Base-by-base conservation (phyloP, 2,329 filamentous ascomycete genomes). In the Teratosphaeriaceae sp. region DNA sequence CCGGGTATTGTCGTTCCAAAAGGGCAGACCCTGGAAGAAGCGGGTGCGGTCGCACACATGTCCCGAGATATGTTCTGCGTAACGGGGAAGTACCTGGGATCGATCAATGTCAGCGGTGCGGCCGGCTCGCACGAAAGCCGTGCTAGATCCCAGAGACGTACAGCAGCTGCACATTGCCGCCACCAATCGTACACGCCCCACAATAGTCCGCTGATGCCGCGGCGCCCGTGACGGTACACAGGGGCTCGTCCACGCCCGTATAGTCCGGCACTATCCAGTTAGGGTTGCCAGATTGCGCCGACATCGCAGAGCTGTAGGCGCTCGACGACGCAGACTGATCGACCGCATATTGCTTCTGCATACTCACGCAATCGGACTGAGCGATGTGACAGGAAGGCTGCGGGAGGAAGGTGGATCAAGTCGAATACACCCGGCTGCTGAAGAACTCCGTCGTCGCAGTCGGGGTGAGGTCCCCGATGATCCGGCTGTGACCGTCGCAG, bases 51-150 rank as follows among this genome's bases (percentile, higher is more conserved):
- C 3, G 38, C 38, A n/a, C 38, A 41, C 26, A 31, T 31, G 15
- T 41, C 27, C 11, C 26, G 9, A 22, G 22, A 30, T 3, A 11
- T 5, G 21, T 34, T 33, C 15, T 23, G 30, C 3, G 38, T 41
- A 9, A 33, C 26, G 12, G 38, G 38, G 15, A 41, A 41, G 27
- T 41, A 41, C 3, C 31, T 15, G n/a, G 29, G 37, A 13, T 26
- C 7, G 30, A 34, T 8, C 12, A 18, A 27, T 27, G 24, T 27
- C 24, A 27, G 24, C 13, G 24, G 24, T 8, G 24, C 24, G 24
- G 24, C 8, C n/a, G 24, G 8, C 24, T 8, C 8, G 24, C n/a
- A 27, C 8, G 24, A 27, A 27, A 8, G n/a, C 24, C 8, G 8
- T 8, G 24, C 24, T 27, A 8, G 24, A 8, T 8, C 24, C 24